Base-by-base conservation (phyloP, 495 filamentous ascomycete species). In the Daldinia childiae region DNA sequence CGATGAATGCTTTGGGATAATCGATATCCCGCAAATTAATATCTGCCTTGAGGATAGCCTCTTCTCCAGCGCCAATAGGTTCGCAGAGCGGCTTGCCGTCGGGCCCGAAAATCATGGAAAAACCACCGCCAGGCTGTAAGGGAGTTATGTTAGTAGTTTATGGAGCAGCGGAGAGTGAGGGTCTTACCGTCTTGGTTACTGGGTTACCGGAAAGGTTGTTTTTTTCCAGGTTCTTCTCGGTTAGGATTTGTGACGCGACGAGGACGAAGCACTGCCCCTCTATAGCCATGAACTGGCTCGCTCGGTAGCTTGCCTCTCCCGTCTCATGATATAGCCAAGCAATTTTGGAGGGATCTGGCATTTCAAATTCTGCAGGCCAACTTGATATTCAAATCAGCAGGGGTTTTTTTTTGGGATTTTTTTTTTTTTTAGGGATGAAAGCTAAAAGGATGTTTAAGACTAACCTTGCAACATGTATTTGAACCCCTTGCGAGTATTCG, bases 381-480 rank as follows among this genome's bases (percentile, higher is more conserved):
- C 76, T 78, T 48, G 38, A 60, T 21, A 45, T 52, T 50, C 8
- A 15, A 39, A 54, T 45, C 38, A 66, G 62, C 60, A 60, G 52
- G 62, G 43, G 4, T 26, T 62, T 21, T 69, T 21, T 32, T 32
- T 32, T 32, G n/a, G n/a, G n/a, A n/a, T 32, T 32, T 32, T 32
- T 32, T 32, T 12, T 26, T 62, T 21, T 63, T n/a, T 69, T 56
- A 32, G 32, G 17, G 45, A 43, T n/a, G 4, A 21, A 6, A 21
- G 29, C 5, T 30, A 30, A 32, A 32, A 54, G n/a, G 30, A 52
- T 38, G 43, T 48, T 21, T n/a, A 69, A 69, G 9, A 84, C 85
- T 84, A 82, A 89, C 12, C 84, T 85, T 11, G 86, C 82, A 30
- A 89, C 81, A 76, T 89, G 88, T 61, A 90, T 84, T 41, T 86